phyloP scores from a whole-genome alignment of 176 grass and related monocot species.

The Ensete glaucum region DNA sequence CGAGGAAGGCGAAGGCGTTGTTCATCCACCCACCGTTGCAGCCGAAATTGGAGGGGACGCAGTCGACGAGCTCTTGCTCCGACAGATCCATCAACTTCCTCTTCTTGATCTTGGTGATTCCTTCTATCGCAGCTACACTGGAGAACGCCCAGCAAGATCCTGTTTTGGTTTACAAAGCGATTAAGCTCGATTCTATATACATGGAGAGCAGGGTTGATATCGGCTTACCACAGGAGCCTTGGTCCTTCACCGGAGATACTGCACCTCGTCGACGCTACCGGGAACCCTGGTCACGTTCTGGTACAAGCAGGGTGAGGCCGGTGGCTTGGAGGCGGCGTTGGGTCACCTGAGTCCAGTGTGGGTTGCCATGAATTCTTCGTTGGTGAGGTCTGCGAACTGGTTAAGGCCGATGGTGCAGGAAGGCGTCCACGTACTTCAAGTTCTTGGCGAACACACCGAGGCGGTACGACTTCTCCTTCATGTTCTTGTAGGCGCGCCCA shows the following conservation, averaged over 20 bases:
- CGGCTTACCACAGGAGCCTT: slow-evolving; percentile 35
- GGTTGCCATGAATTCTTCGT: not conserved
- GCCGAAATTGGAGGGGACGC: slow-evolving; percentile 24
- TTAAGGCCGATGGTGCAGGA: slow-evolving; percentile 21
- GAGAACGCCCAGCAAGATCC: slow-evolving; percentile 72
- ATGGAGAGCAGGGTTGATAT: too few relatives aligned
- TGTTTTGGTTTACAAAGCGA: slow-evolving; percentile 1
- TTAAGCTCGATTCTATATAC: too few relatives aligned
- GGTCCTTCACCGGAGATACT: slow-evolving; percentile 40
- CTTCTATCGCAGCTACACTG: slow-evolving; percentile 51
- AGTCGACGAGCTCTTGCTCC: slow-evolving; percentile 76
- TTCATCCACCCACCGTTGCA: slow-evolving; percentile 48
- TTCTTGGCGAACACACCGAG: slow-evolving; percentile 26
- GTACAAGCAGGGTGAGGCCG: too few relatives aligned
- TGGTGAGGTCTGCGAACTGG: not conserved
- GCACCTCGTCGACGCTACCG: slow-evolving; percentile 26
- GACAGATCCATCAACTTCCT: slow-evolving; percentile 46
- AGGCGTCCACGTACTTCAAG: slow-evolving; percentile 19
- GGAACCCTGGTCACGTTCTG: not conserved
- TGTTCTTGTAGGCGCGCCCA: not conserved
- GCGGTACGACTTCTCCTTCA: slow-evolving; percentile 10
- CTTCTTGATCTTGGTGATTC: slow-evolving; percentile 49
- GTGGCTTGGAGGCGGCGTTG: too few relatives aligned
- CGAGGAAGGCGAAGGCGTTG: slow-evolving; percentile 38
- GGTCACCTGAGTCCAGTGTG: not conserved